These are phyloP conservation scores for Microglena sp. DNA, from an alignment of 139 green algal species.

Conservation along the genomic window DNA sequence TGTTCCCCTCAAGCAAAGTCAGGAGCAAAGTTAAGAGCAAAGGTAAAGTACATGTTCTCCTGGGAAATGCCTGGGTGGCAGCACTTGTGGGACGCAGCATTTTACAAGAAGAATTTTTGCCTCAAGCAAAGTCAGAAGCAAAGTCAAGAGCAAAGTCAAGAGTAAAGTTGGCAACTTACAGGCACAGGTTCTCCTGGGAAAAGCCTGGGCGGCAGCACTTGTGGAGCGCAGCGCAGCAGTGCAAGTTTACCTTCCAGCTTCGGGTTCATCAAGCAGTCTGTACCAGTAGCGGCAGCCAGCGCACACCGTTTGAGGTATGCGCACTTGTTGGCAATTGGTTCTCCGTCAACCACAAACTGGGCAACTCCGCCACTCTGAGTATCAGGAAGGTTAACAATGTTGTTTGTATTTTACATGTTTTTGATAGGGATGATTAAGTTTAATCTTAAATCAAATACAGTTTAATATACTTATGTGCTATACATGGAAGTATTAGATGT, in stretches of 20 bases:
- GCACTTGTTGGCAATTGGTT: conserved; percentile 21
- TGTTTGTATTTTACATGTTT: no score
- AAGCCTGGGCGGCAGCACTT: conserved; percentile 17
- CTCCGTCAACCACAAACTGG: conserved; percentile 26
- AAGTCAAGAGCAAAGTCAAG: neutral
- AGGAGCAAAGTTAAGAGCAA: no score
- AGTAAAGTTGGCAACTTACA: conserved; percentile 3
- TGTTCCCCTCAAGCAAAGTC: no score
- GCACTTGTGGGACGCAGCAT: no score
- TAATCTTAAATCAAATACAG: no score
- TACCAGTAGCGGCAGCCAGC: neutral
- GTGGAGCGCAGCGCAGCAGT: conserved; percentile 12
- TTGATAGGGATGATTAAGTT: no score
- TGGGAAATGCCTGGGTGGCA: no score
- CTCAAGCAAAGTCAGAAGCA: conserved; percentile 2
- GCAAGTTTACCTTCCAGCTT: neutral
- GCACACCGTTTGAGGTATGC: conserved; percentile 18
- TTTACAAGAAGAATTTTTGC: no score
- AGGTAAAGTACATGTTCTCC: no score
- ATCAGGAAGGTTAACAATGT: neutral
- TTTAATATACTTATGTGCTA: no score
- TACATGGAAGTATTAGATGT: no score
- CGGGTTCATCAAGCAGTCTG: conserved; percentile 1
- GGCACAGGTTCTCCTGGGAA: conserved; percentile 21
- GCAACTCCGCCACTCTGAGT: conserved; percentile 5